These are phyloP conservation scores for Pichia exigua DNA, from an alignment of 805 yeast species.

Conservation along the genomic window DNA sequence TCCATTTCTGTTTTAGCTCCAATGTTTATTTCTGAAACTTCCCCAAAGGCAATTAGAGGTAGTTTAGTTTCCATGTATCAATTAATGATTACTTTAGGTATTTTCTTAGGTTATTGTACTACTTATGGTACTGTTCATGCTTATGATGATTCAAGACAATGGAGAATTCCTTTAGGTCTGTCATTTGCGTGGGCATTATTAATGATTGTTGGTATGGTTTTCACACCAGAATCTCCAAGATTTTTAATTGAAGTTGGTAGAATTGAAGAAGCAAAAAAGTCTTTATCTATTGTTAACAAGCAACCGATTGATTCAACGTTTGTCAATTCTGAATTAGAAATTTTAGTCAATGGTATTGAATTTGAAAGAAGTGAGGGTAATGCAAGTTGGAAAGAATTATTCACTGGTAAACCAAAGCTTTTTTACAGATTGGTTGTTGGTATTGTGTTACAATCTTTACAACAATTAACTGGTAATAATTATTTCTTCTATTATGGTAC, in stretches of 20 bases:
- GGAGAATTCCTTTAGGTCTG: conserved; percentile 57
- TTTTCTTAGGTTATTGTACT: conserved; percentile 61
- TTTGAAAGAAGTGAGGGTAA: conserved; percentile 54
- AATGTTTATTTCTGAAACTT: conserved; percentile 56
- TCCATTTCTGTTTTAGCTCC: conserved; percentile 46
- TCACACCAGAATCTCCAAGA: conserved; percentile 67
- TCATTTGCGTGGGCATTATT: conserved; percentile 47
- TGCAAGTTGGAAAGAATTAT: conserved; percentile 57
- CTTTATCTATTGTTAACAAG: conserved; percentile 55
- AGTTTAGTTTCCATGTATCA: conserved; percentile 63
- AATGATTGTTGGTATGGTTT: conserved; percentile 42
- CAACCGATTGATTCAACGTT: conserved; percentile 45
- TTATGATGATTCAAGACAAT: conserved; percentile 44
- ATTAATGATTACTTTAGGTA: conserved; percentile 63
- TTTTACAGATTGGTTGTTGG: conserved; percentile 50
- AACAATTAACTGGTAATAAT: conserved; percentile 57
- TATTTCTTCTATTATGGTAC: conserved; percentile 64
- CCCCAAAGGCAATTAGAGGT: conserved; percentile 69
- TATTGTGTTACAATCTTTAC: conserved; percentile 49
- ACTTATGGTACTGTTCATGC: conserved; percentile 53
- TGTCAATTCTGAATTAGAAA: conserved; percentile 45
- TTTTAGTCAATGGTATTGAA: conserved; percentile 53
- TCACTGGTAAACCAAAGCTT: conserved; percentile 59
- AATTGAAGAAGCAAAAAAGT: conserved; percentile 44
- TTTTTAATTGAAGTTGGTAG: conserved; percentile 45